A percentile compares a stretch with the other conserved stretches of the same genome.
Evolutionary conservation across 352 stramenopile species (phyloP).

Genomic region (Phytophthora pinifolia): DNA sequence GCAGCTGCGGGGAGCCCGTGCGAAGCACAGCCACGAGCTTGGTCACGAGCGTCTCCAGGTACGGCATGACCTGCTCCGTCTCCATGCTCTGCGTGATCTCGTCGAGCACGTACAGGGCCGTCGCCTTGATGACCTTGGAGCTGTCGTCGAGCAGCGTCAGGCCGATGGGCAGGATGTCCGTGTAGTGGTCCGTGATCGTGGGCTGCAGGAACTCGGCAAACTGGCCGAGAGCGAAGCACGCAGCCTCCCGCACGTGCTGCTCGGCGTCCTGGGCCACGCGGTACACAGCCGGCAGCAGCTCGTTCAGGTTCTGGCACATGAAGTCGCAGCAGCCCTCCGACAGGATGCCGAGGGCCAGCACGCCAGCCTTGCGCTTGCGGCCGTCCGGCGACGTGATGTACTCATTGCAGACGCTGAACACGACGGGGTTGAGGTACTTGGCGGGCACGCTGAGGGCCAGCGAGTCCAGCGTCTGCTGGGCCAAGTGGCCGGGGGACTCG

Average conservation of each 20-base stretch:
- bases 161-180: conserved; percentile 95
- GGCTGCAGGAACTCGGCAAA: conserved; percentile 98
- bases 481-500: conserved; percentile 77
- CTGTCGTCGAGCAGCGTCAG: conserved; percentile 95
- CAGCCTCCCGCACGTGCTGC: conserved; percentile 94
- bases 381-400: conserved; percentile 91
- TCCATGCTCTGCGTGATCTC: conserved; percentile 99
- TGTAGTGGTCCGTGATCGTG: conserved; percentile 94
- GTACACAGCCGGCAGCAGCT: conserved; percentile 94
- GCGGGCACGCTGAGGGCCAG: conserved; percentile 76
- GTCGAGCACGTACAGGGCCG: conserved; percentile 97
- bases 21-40: conserved; percentile 95
- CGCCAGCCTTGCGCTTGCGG: conserved; percentile 94
- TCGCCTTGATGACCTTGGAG: conserved; percentile 93
- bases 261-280: conserved; percentile 89
- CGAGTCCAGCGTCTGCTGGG: conserved; percentile 85
- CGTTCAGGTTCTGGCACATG: conserved; percentile 93
- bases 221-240: conserved; percentile 98
- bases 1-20: conserved; percentile 89
- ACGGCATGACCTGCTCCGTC: conserved; percentile 92
- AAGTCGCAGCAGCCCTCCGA: conserved; percentile 96
- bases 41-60: conserved; percentile 95
- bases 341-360: conserved; percentile 96
- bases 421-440: conserved; percentile 82
- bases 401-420: conserved; percentile 81